Evolutionary conservation across 2,329 filamentous ascomycete species (phyloP), one percentile per base, ranked within the genome.

Genomic region (Periconia sp.): DNA sequence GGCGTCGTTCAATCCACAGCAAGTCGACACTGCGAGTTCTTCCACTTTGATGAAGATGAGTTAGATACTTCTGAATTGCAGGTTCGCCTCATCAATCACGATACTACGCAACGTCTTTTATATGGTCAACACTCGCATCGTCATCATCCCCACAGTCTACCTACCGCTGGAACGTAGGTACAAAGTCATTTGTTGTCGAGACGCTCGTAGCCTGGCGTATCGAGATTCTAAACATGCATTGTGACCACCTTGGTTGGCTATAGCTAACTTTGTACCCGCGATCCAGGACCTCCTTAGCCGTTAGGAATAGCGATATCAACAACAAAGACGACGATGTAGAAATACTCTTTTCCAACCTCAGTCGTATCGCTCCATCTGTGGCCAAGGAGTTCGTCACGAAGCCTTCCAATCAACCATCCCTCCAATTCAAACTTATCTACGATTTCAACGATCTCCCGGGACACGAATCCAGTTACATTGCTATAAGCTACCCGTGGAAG

Each of bases 401-500:
- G 45, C 37, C 53, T 35, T 49, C 59, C 33, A 54, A 54, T 8
- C 49, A 58, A 20, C 55, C 55, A n/a, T 56, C 54, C n/a, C 60
- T 68, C n/a, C 43, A 55, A 13, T 76, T 78, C 55, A 64, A 74
- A 37, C 64, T 78, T 19, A 73, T 78, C 54, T 69, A 68, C 47
- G 70, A 74, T 23, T 53, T 70, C 30, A 59, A 67, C 31, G 37
- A 31, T 7, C 64, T 60, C 11, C 59, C 56, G 6, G 65, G 62
- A 41, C 69, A 74, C 33, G 72, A 73, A 45, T 45, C 57, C n/a
- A 70, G 73, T 6, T 78, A 74, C 55, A 74, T 78, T 40, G 75
- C 76, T 3, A 56, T 79, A 45, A 78, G 76, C 61, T 79, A 79
- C 56, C 72, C 75, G 52, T 72, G 75, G 54, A 74, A 73, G 50